phyloP scores from a whole-genome alignment of 2,329 filamentous ascomycete genomes.

The Colletotrichum endophyticum region DNA sequence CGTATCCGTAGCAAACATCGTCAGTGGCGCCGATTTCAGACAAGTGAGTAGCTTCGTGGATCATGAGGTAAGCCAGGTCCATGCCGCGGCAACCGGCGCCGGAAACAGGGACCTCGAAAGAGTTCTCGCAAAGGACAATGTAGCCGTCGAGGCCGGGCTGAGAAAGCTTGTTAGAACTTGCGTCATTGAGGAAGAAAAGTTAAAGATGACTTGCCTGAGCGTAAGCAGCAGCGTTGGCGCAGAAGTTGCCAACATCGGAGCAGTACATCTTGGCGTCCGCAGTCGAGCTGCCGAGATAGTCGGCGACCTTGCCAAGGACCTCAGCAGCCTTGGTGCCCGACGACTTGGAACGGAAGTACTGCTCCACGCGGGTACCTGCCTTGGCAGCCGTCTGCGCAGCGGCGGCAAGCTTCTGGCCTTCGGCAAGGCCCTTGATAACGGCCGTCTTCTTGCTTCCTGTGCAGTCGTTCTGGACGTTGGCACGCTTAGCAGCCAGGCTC shows the following conservation, averaged over 20 bases:
- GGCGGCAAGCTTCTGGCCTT: slow-evolving; percentile 54
- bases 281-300: slow-evolving; percentile 47
- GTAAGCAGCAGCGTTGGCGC: slow-evolving; percentile 61
- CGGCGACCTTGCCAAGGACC: slow-evolving; percentile 50
- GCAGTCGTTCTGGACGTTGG: background rate
- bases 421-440: slow-evolving; percentile 49
- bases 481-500: slow-evolving; percentile 49
- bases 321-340: slow-evolving; percentile 47
- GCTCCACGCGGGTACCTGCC: slow-evolving; percentile 45
- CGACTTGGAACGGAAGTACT: slow-evolving; percentile 63
- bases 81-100: slow-evolving; percentile 56
- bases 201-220: slow-evolving; percentile 41
- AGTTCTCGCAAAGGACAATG: slow-evolving; percentile 69
- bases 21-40: slow-evolving; percentile 59
- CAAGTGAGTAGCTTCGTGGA: slow-evolving; percentile 71
- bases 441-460: slow-evolving; percentile 25
- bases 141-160: slow-evolving; percentile 49
- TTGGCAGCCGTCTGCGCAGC: slow-evolving; percentile 47
- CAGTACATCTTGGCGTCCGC: slow-evolving; percentile 56
- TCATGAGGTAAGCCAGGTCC: slow-evolving; percentile 62
- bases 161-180: background rate
- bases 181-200: background rate
- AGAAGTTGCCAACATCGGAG: slow-evolving; percentile 51
- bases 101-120: slow-evolving; percentile 55
- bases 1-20: slow-evolving; percentile 26